Conservation (phyloP, 192 early-diverging fungal genomes). For the Diversispora epigaea region DNA sequence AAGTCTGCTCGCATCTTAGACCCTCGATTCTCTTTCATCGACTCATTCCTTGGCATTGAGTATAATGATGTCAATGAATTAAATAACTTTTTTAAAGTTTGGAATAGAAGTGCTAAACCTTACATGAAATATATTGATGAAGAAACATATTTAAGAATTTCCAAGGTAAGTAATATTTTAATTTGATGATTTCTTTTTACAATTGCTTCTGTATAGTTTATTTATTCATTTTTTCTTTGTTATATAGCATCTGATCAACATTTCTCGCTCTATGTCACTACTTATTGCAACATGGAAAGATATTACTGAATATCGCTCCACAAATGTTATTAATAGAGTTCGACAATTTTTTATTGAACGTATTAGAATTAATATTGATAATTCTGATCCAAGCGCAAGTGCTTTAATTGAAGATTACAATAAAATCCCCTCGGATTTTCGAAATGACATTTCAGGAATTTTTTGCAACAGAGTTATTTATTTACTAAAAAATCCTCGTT, state of each 20-base stretch:
- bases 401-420: background rate
- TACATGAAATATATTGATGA: background rate
- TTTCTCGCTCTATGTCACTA: background rate
- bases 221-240: background rate
- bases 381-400: background rate
- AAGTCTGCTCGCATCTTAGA: background rate
- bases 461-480: background rate
- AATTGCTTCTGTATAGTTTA: too few relatives aligned
- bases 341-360: background rate
- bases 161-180: too few relatives aligned
- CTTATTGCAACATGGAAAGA: background rate
- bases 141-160: too few relatives aligned
- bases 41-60: background rate
- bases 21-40: background rate
- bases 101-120: background rate
- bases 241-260: background rate
- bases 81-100: background rate
- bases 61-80: background rate
- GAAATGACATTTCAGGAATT: background rate
- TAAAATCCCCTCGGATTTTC: background rate
- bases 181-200: too few relatives aligned
- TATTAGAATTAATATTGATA: background rate
- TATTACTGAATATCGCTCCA: background rate
- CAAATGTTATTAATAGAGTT: background rate
- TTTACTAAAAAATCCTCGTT: background rate